A percentile compares a stretch with the other conserved stretches of the same genome.
Conservation (phyloP, 2,329 filamentous ascomycete genomes). For the Colletotrichum godetiae region DNA sequence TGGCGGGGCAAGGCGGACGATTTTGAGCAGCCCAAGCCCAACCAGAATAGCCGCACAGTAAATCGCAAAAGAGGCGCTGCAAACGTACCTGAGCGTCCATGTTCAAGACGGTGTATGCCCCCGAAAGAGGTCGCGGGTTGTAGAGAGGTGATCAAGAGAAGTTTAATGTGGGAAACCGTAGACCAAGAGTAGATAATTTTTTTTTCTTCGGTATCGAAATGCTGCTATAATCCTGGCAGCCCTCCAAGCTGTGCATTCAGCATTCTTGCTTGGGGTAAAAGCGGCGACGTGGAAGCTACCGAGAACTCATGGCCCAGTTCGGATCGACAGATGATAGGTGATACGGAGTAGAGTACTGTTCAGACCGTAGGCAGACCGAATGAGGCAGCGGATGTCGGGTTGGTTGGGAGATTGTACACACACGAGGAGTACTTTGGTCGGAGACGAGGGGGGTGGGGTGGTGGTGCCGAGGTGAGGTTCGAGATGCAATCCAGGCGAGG, state of each 20-base stretch:
- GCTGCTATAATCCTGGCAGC: conserved; percentile 59
- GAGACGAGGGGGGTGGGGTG: conserved; percentile 17
- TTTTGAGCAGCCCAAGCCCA: conserved; percentile 15
- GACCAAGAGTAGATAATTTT: conserved; percentile 5
- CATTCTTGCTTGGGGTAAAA: conserved; percentile 49
- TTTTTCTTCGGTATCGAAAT: conserved; percentile 38
- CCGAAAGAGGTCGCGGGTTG: background rate
- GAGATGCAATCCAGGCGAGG: background rate
- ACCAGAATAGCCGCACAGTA: background rate
- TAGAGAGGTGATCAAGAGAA: conserved; percentile 1
- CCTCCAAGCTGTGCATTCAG: conserved; percentile 51
- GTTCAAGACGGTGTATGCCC: conserved; percentile 40
- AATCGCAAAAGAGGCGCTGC: conserved; percentile 35
- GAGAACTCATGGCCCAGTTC: conserved; percentile 52
- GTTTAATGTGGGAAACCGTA: conserved; percentile 25
- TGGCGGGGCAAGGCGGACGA: conserved; percentile 41
- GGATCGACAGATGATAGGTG: conserved; percentile 29
- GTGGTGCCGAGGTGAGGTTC: conserved; percentile 17
- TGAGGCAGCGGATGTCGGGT: conserved; percentile 30
- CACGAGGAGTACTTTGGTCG: conserved; percentile 35
- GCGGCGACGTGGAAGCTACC: conserved; percentile 53
- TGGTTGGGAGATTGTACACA: conserved; percentile 24
- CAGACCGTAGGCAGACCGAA: background rate
- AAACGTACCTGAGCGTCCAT: conserved; percentile 62
- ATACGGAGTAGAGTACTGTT: too few species aligned